These are phyloP conservation scores for Aspergillus calidoustus DNA, from an alignment of 2,329 filamentous ascomycete species.

Conservation along the genomic window DNA sequence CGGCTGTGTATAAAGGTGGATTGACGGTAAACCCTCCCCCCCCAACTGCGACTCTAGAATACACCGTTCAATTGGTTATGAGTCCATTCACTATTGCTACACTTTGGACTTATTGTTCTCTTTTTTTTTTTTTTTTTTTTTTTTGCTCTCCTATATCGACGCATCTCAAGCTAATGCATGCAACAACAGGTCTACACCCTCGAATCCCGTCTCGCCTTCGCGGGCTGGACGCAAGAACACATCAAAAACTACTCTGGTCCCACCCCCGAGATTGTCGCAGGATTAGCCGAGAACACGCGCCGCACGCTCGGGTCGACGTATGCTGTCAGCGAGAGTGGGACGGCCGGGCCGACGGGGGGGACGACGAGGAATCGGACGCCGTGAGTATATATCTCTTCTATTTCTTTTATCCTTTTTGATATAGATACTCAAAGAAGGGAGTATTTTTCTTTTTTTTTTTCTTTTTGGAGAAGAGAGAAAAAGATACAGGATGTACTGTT, in stretches of 20 bases:
- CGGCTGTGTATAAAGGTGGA: slow-evolving; percentile 64
- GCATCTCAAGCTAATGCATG: neutral
- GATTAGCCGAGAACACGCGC: slow-evolving; percentile 61
- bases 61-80: too few relatives aligned
- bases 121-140: too few relatives aligned
- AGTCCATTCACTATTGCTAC: too few relatives aligned
- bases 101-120: too few relatives aligned
- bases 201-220: slow-evolving; percentile 61
- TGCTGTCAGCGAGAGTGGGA: slow-evolving; percentile 63
- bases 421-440: too few relatives aligned
- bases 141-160: too few relatives aligned
- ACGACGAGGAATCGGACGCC: slow-evolving; percentile 61
- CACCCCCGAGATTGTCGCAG: slow-evolving; percentile 61
- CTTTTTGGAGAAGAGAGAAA: too few relatives aligned
- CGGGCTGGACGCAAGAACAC: slow-evolving; percentile 62
- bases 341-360: slow-evolving; percentile 67
- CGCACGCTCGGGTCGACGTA: slow-evolving; percentile 61
- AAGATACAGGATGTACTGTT: too few relatives aligned
- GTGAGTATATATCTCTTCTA: slow-evolving; percentile 33
- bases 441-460: neutral
- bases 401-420: neutral
- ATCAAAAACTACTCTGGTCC: slow-evolving; percentile 63
- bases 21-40: slow-evolving; percentile 49
- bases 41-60: too few relatives aligned
- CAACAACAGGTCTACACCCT: slow-evolving; percentile 58